A percentile compares a stretch with the other conserved stretches of the same genome.
Evolutionary conservation across 2,329 filamentous ascomycete genomes (phyloP).

Genomic region (Trichoderma aggressivum): DNA sequence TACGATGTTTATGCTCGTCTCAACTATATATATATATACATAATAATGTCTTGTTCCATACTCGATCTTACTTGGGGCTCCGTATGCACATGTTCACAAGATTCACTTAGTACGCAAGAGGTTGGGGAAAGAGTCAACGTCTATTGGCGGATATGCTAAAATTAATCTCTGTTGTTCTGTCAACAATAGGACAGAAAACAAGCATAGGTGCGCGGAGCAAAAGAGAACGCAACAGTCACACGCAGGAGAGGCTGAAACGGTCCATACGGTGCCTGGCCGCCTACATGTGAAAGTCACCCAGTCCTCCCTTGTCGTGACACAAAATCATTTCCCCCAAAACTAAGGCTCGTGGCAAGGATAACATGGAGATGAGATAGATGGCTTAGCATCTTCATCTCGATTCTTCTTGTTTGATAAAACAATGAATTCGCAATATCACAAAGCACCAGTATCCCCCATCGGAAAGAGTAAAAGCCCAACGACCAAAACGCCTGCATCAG

Average conservation of each 20-base stretch:
- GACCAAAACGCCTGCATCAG: conserved; percentile 38
- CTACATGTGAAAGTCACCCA: background rate
- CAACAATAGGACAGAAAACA: background rate
- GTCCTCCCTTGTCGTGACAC: background rate
- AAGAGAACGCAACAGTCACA: background rate
- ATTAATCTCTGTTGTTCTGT: background rate
- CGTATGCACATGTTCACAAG: background rate
- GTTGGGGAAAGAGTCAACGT: background rate
- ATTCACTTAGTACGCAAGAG: background rate
- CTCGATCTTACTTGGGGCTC: background rate
- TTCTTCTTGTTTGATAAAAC: background rate
- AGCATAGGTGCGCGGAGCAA: background rate
- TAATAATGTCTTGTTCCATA: background rate
- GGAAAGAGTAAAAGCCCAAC: conserved; percentile 27
- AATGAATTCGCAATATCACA: conserved; percentile 24
- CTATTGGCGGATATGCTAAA: background rate
- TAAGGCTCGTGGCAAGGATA: conserved; percentile 4
- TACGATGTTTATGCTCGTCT: background rate
- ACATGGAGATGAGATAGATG: background rate
- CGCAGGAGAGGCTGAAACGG: background rate
- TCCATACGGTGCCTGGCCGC: background rate
- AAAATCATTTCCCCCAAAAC: background rate
- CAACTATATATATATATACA: background rate
- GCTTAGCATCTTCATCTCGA: conserved; percentile 1
- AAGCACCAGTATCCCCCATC: conserved; percentile 28